These are phyloP conservation scores for Mucor velutinosus DNA, from an alignment of 371 early-diverging fungal genomes.

Conservation along the genomic window DNA sequence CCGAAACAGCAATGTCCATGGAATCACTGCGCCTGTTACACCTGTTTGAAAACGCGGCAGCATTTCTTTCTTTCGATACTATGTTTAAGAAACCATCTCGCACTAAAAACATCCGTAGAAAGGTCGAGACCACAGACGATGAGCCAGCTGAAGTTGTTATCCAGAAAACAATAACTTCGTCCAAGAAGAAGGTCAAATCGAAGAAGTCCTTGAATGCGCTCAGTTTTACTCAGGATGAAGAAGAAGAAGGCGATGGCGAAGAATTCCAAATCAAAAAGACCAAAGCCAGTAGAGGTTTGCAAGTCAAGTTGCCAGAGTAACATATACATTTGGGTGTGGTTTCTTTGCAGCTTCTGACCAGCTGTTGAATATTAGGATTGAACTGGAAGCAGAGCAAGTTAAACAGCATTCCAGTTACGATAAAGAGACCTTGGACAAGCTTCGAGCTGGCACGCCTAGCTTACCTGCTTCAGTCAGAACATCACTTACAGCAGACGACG, in stretches of 20 bases:
- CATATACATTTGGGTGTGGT: neutral
- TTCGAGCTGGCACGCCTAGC: slow-evolving; percentile 44
- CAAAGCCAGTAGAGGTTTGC: slow-evolving; percentile 12
- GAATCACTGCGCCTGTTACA: neutral
- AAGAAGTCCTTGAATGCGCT: slow-evolving; percentile 30
- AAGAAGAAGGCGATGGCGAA: slow-evolving; percentile 20
- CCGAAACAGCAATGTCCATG: neutral
- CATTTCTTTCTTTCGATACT: neutral
- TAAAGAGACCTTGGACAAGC: slow-evolving; percentile 29
- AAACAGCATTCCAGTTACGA: slow-evolving; percentile 23
- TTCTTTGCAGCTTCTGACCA: neutral
- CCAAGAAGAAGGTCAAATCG: slow-evolving; percentile 32
- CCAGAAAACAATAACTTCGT: slow-evolving; percentile 24
- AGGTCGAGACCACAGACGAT: slow-evolving; percentile 38
- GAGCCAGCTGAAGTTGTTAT: slow-evolving; percentile 21
- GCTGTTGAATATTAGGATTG: neutral
- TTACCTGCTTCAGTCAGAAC: slow-evolving; percentile 28
- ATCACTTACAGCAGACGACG: slow-evolving; percentile 16
- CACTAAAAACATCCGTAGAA: slow-evolving; percentile 45
- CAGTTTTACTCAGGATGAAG: slow-evolving; percentile 31
- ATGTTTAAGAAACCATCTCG: slow-evolving; percentile 51
- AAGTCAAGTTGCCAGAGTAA: slow-evolving; percentile 32
- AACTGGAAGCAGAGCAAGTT: neutral
- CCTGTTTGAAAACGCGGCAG: neutral
- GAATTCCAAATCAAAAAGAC: slow-evolving; percentile 16